Evolutionary conservation across 495 filamentous ascomycete species (phyloP), one percentile per base, ranked within the genome.

Genomic region (Daldinia loculata): DNA sequence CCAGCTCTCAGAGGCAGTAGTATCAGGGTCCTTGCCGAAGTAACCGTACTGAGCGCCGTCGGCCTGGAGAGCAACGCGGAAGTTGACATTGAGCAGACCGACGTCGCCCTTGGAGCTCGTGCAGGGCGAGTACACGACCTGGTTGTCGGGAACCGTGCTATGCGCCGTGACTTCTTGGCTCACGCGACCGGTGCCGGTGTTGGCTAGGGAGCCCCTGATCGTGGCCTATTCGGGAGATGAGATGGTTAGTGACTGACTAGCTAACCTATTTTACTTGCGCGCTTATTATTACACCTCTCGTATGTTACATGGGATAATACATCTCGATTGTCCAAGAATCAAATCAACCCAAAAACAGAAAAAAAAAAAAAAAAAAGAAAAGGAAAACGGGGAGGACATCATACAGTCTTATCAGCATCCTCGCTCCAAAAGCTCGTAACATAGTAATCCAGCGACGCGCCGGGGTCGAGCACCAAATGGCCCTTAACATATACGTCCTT

Each of bases 11-110:
- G 73, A 70, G 7, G 72, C 58, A 7, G 73, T 56, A 3, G 65
- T 69, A 53, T 74, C 59, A 15, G 68, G 66, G 53, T 73, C 58
- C 45, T 79, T 81, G 72, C 80, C 80, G 58, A 83, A 84, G 56
- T 75, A 77, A 0, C 72, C 78, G 67, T 76, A 78, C 66, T 71
- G 66, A 2, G 74, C 66, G 41, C 77, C 77, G 45, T 32, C 66
- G 66, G 56, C 78, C 74, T 56, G 45, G 7, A 83, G 77, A 6
- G 74, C 79, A 56, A 77, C 78, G 63, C 81, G 78, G 76, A 82
- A 83, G 72, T 84, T 84, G 76, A 84, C 72, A 62, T 83, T 80
- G 45, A 84, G 67, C 62, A 84, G 78, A 15, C 81, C 81, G 43
- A 78, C 74, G 66, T 70, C 73, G 19, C 80, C 80, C 32, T 51